A percentile compares a stretch with the other conserved stretches of the same genome.
Conservation (phyloP, 2,329 filamentous ascomycete species). For the Pseudogymnoascus sp. region DNA sequence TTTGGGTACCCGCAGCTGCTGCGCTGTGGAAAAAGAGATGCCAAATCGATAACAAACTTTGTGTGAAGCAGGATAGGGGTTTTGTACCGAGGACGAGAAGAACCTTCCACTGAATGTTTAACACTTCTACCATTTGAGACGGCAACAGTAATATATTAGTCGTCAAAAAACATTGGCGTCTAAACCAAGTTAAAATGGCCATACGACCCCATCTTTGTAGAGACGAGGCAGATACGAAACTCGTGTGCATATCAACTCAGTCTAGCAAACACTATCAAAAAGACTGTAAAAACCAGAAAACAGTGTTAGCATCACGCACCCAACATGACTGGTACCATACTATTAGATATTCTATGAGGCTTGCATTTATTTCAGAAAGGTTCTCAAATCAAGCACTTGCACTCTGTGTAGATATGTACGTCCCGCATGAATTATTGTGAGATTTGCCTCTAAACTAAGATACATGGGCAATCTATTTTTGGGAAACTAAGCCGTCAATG, state of each 20-base stretch:
- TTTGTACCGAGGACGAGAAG: not conserved
- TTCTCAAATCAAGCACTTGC: not conserved
- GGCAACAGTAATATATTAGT: not conserved
- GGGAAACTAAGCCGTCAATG: slow-evolving; percentile 2
- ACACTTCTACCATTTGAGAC: not conserved
- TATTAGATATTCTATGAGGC: not conserved
- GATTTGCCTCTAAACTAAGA: not conserved
- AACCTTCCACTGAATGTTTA: too few species aligned
- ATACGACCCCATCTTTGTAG: not conserved
- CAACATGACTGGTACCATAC: too few species aligned
- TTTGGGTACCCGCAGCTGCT: not conserved
- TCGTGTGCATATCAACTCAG: not conserved
- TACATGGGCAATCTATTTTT: slow-evolving; percentile 5
- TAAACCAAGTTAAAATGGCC: not conserved
- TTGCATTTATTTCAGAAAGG: not conserved
- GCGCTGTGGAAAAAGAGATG: too few species aligned
- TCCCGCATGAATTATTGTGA: not conserved
- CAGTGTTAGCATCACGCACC: not conserved
- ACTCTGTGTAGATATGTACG: not conserved
- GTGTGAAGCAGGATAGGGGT: not conserved
- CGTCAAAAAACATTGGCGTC: not conserved
- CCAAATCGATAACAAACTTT: not conserved
- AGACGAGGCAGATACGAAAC: not conserved
- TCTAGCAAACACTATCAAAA: not conserved
- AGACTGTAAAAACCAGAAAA: not conserved